These are phyloP conservation scores for Spathaspora boniae DNA, from an alignment of 805 yeast species.

Conservation along the genomic window DNA sequence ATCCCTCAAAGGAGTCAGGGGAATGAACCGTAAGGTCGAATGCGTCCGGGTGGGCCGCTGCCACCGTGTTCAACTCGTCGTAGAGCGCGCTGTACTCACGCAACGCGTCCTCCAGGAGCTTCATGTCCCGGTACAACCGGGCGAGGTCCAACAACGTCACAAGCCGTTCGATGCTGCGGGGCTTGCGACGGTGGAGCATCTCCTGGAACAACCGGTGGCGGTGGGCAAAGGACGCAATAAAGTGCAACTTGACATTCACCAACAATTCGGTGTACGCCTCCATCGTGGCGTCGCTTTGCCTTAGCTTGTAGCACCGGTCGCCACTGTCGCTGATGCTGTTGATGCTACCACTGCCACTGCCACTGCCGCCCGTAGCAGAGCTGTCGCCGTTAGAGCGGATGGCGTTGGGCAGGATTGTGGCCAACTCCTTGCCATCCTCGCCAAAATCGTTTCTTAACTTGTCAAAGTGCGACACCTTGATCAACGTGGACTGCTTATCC, in stretches of 20 bases:
- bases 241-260: slow-evolving; percentile 43
- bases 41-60: slow-evolving; percentile 3
- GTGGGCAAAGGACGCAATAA: slow-evolving; percentile 50
- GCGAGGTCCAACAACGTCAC: slow-evolving; percentile 50
- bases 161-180: slow-evolving; percentile 7
- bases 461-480: slow-evolving; percentile 49
- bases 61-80: slow-evolving; percentile 14
- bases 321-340: slow-evolving; percentile 3
- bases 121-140: slow-evolving; percentile 49
- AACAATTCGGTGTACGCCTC: slow-evolving; percentile 51
- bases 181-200: slow-evolving; percentile 9
- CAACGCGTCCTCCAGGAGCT: slow-evolving; percentile 59
- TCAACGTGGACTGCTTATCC: slow-evolving; percentile 33
- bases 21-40: slow-evolving; percentile 8
- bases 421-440: slow-evolving; percentile 33
- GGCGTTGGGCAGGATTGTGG: slow-evolving; percentile 5
- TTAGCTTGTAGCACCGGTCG: slow-evolving; percentile 40
- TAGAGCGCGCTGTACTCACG: slow-evolving; percentile 47
- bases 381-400: slow-evolving; percentile 3
- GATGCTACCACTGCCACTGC: no score
- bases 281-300: slow-evolving; percentile 32
- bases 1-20: slow-evolving; percentile 9
- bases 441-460: slow-evolving; percentile 54
- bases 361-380: background rate
- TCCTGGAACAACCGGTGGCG: slow-evolving; percentile 14